These are phyloP conservation scores for Leishmania major DNA, from an alignment of 208 protist species.

Conservation along the genomic window DNA sequence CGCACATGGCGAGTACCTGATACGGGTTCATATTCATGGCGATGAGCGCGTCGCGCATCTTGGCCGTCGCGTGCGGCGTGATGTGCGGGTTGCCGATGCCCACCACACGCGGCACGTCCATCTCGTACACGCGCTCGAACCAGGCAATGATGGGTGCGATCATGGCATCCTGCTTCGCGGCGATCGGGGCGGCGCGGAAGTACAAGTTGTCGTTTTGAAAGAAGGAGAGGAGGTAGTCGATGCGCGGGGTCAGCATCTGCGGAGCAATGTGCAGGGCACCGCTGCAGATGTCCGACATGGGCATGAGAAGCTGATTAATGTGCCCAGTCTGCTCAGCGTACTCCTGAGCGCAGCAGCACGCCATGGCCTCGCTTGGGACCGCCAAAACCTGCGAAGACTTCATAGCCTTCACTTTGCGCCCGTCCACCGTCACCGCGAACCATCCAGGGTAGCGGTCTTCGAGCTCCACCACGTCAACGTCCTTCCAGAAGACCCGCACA, in stretches of 20 bases:
- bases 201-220: constrained; percentile 93
- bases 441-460: constrained; percentile 61
- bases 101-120: constrained; percentile 84
- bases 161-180: constrained; percentile 71
- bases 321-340: constrained; percentile 83
- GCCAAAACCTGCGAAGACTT: constrained; percentile 73
- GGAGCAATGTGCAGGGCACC: constrained; percentile 84
- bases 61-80: constrained; percentile 45
- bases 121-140: constrained; percentile 72
- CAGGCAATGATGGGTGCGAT: constrained; percentile 80
- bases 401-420: constrained; percentile 88
- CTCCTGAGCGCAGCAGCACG: constrained; percentile 84
- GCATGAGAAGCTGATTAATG: constrained; percentile 92
- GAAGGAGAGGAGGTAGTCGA: constrained; percentile 93
- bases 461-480: constrained; percentile 76
- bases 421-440: constrained; percentile 89
- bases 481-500: constrained; percentile 88
- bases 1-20: constrained; percentile 88
- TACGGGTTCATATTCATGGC: constrained; percentile 91
- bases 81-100: constrained; percentile 85
- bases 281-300: constrained; percentile 89
- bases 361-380: constrained; percentile 87
- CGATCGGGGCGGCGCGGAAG: constrained; percentile 82
- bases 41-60: constrained; percentile 75
- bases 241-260: constrained; percentile 85